phyloP scores from a whole-genome alignment of 2,329 filamentous ascomycete species.

The Colletotrichum melonis region DNA sequence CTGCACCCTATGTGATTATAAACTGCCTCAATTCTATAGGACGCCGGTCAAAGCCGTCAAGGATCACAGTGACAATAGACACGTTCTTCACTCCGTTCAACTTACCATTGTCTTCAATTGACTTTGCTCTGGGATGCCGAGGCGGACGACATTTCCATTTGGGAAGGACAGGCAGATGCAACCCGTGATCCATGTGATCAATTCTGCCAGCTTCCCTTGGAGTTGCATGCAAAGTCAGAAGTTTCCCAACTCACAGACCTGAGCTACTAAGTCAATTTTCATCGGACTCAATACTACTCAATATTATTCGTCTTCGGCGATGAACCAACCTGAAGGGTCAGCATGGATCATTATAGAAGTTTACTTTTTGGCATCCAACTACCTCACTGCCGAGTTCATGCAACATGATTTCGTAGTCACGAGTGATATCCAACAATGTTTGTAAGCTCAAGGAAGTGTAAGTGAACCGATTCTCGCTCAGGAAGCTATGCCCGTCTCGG shows the following conservation, averaged over 20 bases:
- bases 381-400: background rate
- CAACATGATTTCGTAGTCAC: background rate
- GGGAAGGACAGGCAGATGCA: background rate
- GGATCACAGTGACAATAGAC: background rate
- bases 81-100: background rate
- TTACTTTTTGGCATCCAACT: background rate
- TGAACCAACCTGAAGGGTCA: background rate
- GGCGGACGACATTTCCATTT: background rate
- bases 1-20: background rate
- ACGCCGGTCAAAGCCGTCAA: background rate
- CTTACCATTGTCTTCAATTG: background rate
- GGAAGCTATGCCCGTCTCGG: background rate
- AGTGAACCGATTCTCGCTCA: background rate
- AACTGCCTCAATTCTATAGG: background rate
- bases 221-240: background rate
- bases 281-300: background rate
- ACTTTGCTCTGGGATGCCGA: background rate
- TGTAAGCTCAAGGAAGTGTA: background rate
- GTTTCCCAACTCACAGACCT: background rate
- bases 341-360: background rate
- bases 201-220: background rate
- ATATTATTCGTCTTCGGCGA: background rate
- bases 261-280: background rate
- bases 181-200: background rate
- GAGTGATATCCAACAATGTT: background rate